These are phyloP conservation scores for Scedosporium boydii DNA, from an alignment of 2,329 filamentous ascomycete genomes.

Conservation along the genomic window DNA sequence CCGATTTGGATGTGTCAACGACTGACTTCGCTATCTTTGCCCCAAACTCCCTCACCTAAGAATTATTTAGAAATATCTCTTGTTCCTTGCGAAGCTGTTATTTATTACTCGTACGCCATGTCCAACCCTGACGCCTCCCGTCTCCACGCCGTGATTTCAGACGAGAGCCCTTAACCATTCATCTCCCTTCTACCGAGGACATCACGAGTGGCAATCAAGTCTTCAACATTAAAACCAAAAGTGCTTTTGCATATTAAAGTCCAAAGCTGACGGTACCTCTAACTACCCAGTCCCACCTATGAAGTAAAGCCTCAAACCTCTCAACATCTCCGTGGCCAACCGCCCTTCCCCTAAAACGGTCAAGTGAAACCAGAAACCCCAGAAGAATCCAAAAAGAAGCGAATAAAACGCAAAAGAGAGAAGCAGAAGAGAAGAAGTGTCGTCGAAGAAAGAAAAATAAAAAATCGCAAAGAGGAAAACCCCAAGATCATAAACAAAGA, in stretches of 20 bases:
- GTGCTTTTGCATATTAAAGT: background rate
- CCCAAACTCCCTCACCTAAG: no score
- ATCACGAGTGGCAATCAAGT: background rate
- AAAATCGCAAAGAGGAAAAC: conserved; percentile 11
- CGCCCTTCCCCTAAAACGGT: background rate
- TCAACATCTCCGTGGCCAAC: background rate
- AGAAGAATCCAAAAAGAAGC: conserved; percentile 20
- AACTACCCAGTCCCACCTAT: background rate
- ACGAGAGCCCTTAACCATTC: no score
- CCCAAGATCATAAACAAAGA: conserved; percentile 12
- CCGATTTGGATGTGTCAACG: no score
- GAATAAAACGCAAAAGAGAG: conserved; percentile 15
- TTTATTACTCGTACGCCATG: no score
- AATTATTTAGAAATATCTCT: no score
- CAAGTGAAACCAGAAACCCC: background rate
- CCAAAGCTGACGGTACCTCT: background rate
- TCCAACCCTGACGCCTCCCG: no score
- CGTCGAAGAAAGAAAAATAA: conserved; percentile 10
- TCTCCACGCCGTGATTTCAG: no score
- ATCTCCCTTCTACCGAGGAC: no score
- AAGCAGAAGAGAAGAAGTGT: conserved; percentile 9
- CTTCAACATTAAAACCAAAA: conserved; percentile 1
- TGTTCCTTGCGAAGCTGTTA: no score
- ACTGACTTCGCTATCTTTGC: no score
- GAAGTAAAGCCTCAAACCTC: background rate